These are phyloP conservation scores for Knufia fluminis DNA, from an alignment of 2,329 filamentous ascomycete genomes.

Conservation along the genomic window DNA sequence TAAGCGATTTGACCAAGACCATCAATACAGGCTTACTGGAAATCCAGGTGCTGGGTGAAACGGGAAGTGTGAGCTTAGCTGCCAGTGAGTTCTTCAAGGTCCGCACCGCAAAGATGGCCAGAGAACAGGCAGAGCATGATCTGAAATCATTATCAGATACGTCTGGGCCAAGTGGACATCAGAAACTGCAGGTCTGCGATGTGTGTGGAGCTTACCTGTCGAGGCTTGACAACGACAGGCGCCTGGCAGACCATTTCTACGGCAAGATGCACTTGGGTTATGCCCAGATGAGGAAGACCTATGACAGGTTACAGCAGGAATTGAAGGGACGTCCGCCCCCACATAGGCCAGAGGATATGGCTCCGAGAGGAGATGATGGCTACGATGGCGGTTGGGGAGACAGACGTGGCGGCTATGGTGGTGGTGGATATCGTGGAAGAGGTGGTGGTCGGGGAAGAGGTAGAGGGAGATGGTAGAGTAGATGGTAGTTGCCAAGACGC, in stretches of 20 bases:
- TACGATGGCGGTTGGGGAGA: slow-evolving; percentile 44
- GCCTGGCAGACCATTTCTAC: slow-evolving; percentile 94
- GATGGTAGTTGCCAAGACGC: too few species aligned
- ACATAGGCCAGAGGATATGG: slow-evolving; percentile 30
- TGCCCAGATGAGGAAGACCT: slow-evolving; percentile 94
- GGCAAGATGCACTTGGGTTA: slow-evolving; percentile 99
- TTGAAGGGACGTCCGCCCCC: slow-evolving; percentile 63
- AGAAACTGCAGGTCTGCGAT: slow-evolving; percentile 97
- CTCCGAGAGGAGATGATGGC: slow-evolving; percentile 38
- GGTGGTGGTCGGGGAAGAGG: slow-evolving; percentile 26
- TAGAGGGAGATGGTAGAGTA: slow-evolving; percentile 18
- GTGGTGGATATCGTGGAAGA: slow-evolving; percentile 43
- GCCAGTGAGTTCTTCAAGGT: slow-evolving; percentile 84
- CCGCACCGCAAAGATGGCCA: slow-evolving; percentile 67
- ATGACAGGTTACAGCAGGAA: slow-evolving; percentile 76
- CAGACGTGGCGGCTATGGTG: slow-evolving; percentile 43
- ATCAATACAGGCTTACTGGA: slow-evolving; percentile 78
- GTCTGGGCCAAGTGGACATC: slow-evolving; percentile 83
- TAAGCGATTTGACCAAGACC: slow-evolving; percentile 67
- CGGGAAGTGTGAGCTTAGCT: slow-evolving; percentile 69
- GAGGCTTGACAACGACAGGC: slow-evolving; percentile 84
- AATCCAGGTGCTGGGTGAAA: slow-evolving; percentile 74
- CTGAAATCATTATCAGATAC: slow-evolving; percentile 87
- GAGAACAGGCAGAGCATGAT: slow-evolving; percentile 76
- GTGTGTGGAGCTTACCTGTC: slow-evolving; percentile 94